phyloP scores from a whole-genome alignment of 495 filamentous ascomycete species.

The Aspergillus nidulans region DNA sequence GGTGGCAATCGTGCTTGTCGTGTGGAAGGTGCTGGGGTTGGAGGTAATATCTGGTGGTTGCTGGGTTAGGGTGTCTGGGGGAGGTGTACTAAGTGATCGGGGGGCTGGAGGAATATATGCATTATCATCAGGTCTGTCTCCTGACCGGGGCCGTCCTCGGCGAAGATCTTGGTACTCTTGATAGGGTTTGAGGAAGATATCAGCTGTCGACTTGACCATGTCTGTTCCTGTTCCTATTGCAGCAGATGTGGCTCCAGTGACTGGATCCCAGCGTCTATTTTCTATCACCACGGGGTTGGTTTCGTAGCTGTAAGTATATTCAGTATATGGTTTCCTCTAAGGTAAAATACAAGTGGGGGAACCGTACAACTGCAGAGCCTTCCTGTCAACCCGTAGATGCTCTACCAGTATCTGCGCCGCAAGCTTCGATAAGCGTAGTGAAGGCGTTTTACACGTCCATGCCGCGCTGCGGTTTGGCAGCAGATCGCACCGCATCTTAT shows the following conservation, averaged over 20 bases:
- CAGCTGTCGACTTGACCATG: constrained; percentile 25
- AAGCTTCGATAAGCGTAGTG: constrained; percentile 50
- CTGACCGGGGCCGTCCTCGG: constrained; percentile 10
- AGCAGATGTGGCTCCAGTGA: constrained; percentile 42
- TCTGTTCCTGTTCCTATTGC: constrained; percentile 22
- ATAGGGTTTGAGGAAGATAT: constrained; percentile 33
- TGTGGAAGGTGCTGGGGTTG: not conserved
- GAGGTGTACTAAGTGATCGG: not conserved
- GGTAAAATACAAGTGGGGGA: not conserved
- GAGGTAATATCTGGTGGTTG: not conserved
- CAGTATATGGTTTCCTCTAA: too few relatives aligned
- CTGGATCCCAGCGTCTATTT: constrained; percentile 38
- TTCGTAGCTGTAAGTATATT: constrained; percentile 16
- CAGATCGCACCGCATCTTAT: constrained; percentile 65
- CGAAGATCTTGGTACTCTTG: constrained; percentile 16
- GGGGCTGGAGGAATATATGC: not conserved
- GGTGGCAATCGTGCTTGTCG: constrained; percentile 19
- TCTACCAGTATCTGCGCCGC: constrained; percentile 63
- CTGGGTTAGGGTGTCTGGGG: not conserved
- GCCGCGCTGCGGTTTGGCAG: constrained; percentile 60
- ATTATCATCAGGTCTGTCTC: not conserved
- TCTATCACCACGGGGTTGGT: constrained; percentile 28
- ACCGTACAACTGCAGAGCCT: constrained; percentile 48
- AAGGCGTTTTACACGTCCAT: constrained; percentile 54
- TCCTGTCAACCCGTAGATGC: constrained; percentile 54